A percentile compares a stretch with the other conserved stretches of the same genome.
These are phyloP conservation scores for Dissophora globulifera DNA, from an alignment of 192 early-diverging fungal genomes.

Conservation along the genomic window DNA sequence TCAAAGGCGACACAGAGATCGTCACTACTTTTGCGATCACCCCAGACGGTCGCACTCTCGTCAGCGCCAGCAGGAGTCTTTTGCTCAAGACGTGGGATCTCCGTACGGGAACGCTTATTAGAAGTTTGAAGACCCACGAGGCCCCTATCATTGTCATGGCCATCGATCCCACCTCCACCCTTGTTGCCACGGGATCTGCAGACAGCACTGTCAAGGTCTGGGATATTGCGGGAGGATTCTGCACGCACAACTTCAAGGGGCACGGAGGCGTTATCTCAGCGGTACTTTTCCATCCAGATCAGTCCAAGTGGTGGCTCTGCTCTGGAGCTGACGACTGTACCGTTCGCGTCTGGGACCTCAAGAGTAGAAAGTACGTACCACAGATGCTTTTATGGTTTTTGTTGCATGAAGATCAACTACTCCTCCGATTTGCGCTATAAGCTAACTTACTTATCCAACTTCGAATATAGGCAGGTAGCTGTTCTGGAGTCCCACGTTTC, in stretches of 20 bases:
- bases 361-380: conserved; percentile 72
- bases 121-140: conserved; percentile 88
- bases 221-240: conserved; percentile 93
- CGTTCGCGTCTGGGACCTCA: conserved; percentile 92
- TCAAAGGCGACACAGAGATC: conserved; percentile 86
- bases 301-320: conserved; percentile 71
- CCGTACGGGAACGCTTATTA: conserved; percentile 63
- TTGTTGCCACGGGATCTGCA: conserved; percentile 96
- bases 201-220: conserved; percentile 96
- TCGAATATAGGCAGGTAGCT: conserved; percentile 64
- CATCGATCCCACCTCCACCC: conserved; percentile 86
- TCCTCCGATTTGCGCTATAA: no score
- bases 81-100: conserved; percentile 84
- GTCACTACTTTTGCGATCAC: conserved; percentile 89
- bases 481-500: conserved; percentile 89
- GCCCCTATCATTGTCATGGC: conserved; percentile 94
- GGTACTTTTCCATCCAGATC: conserved; percentile 83
- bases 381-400: conserved; percentile 2
- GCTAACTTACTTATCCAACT: no score
- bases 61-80: conserved; percentile 85
- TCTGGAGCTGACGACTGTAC: conserved; percentile 93
- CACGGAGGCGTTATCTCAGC: conserved; percentile 89
- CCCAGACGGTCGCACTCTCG: conserved; percentile 79
- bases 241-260: conserved; percentile 95
- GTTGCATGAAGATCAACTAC: no score